Evolutionary conservation across 148 eudicot genomes (phyloP), one percentile per base, ranked within the genome.

Genomic region (Silene latifolia): DNA sequence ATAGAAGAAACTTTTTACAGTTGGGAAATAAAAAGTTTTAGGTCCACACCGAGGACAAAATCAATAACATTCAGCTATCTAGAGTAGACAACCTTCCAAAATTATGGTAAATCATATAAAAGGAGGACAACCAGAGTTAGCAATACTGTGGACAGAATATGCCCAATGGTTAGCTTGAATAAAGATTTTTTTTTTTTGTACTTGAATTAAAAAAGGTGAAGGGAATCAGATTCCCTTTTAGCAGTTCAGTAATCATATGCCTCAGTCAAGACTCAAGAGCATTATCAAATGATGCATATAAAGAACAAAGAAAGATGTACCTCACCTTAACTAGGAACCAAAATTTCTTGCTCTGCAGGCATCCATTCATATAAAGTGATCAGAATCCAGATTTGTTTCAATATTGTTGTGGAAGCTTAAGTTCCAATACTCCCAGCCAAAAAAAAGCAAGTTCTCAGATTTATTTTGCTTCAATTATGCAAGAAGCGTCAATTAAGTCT

Each of bases 301-400:
- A 51, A 44, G 19, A 17, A 63, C 21, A 64, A 62, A 72, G 85
- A 76, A 80, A 81, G 80, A 74, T 77, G 72, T 74, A 18, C 51
- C 67, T 67, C 73, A 73, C 82, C 74, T 80, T 61, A 78, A 54
- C 64, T 80, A 73, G 80, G 71, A 69, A 69, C 65, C 76, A 70
- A 75, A 63, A 62, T 57, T 11, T 60, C 61, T 35, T 63, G 74
- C 69, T 54, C 72, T 61, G 63, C 79, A 76, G 48, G 47, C 80
- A 69, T 71, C 84, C 84, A 72, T 73, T 64, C 82, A 73, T 53
- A 58, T 73, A 73, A 78, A 82, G 74, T 48, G 77, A 27, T 57
- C 19, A 76, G 83, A 80, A 85, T 77, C 82, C n/a, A n/a, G n/a
- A n/a, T n/a, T n/a, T 60, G 25, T 12, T 65, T 15, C 44, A 29